phyloP scores from a whole-genome alignment of 768 basidiomycete species.

The Boletus subparvulus region DNA sequence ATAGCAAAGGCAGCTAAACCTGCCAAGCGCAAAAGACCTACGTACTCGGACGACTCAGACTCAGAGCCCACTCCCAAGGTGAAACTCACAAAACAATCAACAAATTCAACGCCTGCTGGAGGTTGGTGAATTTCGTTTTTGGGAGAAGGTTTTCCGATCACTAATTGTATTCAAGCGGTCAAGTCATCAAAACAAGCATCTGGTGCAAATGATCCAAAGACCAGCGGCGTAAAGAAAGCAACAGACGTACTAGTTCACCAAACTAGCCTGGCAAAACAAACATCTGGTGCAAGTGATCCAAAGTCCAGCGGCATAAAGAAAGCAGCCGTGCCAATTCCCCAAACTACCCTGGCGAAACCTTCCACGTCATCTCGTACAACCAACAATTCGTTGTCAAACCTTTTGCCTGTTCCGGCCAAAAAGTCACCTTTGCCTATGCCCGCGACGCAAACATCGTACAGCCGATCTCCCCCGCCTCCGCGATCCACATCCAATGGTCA shows the following conservation, averaged over 20 bases:
- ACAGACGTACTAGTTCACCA: neutral
- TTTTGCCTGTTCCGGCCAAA: neutral
- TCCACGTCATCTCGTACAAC: constrained; percentile 14
- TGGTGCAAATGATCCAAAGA: neutral
- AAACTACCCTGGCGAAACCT: neutral
- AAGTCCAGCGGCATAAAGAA: constrained; percentile 10
- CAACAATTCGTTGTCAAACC: constrained; percentile 22
- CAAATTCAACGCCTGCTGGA: neutral
- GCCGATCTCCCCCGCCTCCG: neutral
- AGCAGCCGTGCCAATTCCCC: neutral
- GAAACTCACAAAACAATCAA: constrained; percentile 11
- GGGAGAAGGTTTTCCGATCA: neutral
- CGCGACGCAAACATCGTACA: neutral
- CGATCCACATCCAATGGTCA: neutral
- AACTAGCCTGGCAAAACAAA: neutral
- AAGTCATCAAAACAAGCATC: constrained; percentile 11
- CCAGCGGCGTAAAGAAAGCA: constrained; percentile 5
- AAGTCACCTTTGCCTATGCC: neutral
- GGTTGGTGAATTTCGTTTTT: constrained; percentile 14
- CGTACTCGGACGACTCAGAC: constrained; percentile 27
- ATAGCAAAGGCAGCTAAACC: constrained; percentile 11
- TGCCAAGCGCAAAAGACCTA: constrained; percentile 29
- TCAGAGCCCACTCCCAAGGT: constrained; percentile 13
- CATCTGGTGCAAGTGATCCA: neutral
- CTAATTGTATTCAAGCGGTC: constrained; percentile 13